Evolutionary conservation across 768 basidiomycete genomes (phyloP).

Genomic region (Russula sp.): DNA sequence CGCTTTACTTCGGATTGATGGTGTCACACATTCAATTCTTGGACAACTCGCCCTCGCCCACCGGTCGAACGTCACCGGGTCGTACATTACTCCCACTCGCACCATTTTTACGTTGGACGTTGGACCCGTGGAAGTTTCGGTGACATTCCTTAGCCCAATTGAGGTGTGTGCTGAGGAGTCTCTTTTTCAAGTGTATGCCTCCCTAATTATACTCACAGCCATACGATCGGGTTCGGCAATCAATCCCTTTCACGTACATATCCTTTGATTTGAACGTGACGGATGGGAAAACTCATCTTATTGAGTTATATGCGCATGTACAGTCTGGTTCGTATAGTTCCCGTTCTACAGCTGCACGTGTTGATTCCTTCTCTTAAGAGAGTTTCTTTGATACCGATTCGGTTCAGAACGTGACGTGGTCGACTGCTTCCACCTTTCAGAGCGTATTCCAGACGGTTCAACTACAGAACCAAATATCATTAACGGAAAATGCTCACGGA

Average conservation of each 20-base stretch:
- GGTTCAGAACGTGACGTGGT: slow-evolving; percentile 7
- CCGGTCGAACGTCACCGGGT: neutral
- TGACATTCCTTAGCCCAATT: slow-evolving; percentile 27
- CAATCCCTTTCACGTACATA: slow-evolving; percentile 38
- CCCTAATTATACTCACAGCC: slow-evolving; percentile 10
- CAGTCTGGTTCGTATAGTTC: slow-evolving; percentile 31
- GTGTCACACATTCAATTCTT: slow-evolving; percentile 12
- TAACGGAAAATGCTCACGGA: slow-evolving; percentile 7
- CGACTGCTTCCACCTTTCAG: neutral
- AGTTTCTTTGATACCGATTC: neutral
- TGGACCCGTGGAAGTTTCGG: slow-evolving; percentile 5
- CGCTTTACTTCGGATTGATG: slow-evolving; percentile 21
- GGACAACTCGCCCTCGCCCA: neutral
- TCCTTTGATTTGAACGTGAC: slow-evolving; percentile 30
- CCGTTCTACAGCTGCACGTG: too few species aligned
- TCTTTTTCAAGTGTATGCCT: neutral
- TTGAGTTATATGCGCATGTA: slow-evolving; percentile 37
- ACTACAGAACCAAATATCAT: slow-evolving; percentile 1
- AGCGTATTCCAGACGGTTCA: slow-evolving; percentile 19
- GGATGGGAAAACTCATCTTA: slow-evolving; percentile 34
- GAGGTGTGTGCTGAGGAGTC: slow-evolving; percentile 14
- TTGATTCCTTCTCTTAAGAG: slow-evolving; percentile 1
- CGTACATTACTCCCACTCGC: slow-evolving; percentile 17
- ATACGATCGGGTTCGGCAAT: slow-evolving; percentile 31
- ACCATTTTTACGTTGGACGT: slow-evolving; percentile 15